Evolutionary conservation across 768 basidiomycete species (phyloP).

Genomic region (Lanmaoa rubissima): DNA sequence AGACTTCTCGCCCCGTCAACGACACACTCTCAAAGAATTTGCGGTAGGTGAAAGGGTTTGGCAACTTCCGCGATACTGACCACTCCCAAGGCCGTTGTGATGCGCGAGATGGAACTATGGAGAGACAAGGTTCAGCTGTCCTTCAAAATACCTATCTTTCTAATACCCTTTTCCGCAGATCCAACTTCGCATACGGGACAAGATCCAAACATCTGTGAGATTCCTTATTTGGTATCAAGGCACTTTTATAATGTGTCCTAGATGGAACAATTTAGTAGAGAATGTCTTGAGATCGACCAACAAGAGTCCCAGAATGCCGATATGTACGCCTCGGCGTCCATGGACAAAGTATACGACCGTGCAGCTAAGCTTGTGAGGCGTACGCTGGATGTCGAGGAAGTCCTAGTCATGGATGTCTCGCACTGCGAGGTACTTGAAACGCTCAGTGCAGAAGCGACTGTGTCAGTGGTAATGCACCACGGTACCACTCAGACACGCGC

Average conservation of each 20-base stretch:
- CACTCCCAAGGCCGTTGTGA: constrained; percentile 62
- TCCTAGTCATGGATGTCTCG: constrained; percentile 89
- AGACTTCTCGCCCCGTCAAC: constrained; percentile 80
- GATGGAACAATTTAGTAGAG: constrained; percentile 96
- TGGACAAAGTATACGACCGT: constrained; percentile 90
- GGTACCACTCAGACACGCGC: constrained; percentile 56
- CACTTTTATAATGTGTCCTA: constrained; percentile 24
- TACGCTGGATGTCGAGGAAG: constrained; percentile 90
- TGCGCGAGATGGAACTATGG: constrained; percentile 97
- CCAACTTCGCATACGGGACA: constrained; percentile 85
- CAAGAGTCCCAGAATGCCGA: constrained; percentile 30
- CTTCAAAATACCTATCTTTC: not conserved
- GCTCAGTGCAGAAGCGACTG: constrained; percentile 53
- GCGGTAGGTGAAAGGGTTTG: constrained; percentile 44
- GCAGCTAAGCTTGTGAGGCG: constrained; percentile 86
- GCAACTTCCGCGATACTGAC: constrained; percentile 2
- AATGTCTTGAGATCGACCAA: constrained; percentile 87
- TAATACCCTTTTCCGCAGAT: constrained; percentile 46
- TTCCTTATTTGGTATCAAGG: not conserved
- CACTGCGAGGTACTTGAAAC: constrained; percentile 86
- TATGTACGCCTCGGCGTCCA: constrained; percentile 40
- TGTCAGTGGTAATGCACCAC: constrained; percentile 69
- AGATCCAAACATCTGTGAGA: constrained; percentile 83
- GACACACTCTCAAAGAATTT: constrained; percentile 93
- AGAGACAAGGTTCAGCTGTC: constrained; percentile 67